Conservation (phyloP, 2,329 filamentous ascomycete species). For the Calycina herbarum region DNA sequence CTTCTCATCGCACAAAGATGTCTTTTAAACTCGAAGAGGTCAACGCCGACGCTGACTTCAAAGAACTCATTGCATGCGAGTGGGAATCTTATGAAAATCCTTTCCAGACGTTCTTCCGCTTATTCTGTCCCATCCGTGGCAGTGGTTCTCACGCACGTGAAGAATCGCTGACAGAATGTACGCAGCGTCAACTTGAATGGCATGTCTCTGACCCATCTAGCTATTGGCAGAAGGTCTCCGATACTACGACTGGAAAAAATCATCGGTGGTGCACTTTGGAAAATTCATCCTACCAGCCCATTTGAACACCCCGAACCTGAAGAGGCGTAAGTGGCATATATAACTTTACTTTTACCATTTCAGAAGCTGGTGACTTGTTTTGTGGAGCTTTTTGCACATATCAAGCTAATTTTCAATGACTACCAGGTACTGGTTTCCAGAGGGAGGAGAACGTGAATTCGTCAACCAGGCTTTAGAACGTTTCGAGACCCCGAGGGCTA, state of each 20-base stretch:
- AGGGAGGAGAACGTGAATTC: constrained; percentile 1
- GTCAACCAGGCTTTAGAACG: neutral
- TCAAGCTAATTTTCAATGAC: neutral
- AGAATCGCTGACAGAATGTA: neutral
- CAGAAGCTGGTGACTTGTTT: neutral
- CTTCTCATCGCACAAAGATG: neutral
- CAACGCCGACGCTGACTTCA: neutral
- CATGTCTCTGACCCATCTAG: neutral
- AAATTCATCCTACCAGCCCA: neutral
- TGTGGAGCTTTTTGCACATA: neutral
- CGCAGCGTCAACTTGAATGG: neutral
- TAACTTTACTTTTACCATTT: neutral
- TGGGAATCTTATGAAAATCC: neutral
- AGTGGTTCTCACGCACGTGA: neutral
- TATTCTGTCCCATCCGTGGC: neutral
- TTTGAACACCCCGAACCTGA: neutral
- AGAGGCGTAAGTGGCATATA: neutral
- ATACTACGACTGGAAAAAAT: neutral
- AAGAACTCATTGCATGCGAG: neutral
- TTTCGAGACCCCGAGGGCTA: neutral
- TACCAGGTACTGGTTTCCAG: neutral
- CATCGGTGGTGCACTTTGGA: neutral
- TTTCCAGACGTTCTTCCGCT: neutral
- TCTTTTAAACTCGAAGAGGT: neutral
- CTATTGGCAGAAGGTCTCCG: neutral